Base-by-base conservation (phyloP, 1,284 basidiomycete species). In the Xanthoconium separans region DNA sequence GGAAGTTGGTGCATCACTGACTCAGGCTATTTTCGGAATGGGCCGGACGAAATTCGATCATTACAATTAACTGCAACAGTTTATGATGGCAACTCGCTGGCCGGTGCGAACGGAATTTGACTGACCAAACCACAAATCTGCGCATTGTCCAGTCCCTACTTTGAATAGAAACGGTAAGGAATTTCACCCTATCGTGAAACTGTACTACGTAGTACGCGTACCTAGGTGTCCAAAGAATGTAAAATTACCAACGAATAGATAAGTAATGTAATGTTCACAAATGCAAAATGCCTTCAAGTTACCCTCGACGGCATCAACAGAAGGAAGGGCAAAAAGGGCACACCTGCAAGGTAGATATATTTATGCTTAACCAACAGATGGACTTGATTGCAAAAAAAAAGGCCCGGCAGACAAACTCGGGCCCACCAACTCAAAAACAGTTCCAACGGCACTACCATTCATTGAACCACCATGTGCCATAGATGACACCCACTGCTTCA, bases 381-480 rank as follows among this genome's bases (percentile, higher is more conserved):
- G 15, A 42, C 34, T 34, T 8, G 18, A 7, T 2, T 27, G 27
- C 33, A n/a, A n/a, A 27, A 27, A 27, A 27, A 27, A 27, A 27
- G 7, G 6, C 24, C n/a, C 33, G 2, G 18, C 24, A 30, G 33
- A 37, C n/a, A n/a, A 37, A n/a, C 36, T 22, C 39, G 4, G 50
- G 9, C 8, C 16, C 20, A 31, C 36, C 1, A 10, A 36, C 34
- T 16, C 13, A 22, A 1, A 44, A 36, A 31, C 16, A 37, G 36
- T 6, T 11, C 10, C 8, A 42, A 10, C 33, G 29, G 29, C 30
- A 29, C 11, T 27, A 1, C 34, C 12, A 42, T 2, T 73, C 71
- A 47, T 70, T 70, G 70, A 77, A 83, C 58, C 55, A 69, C 88
- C 87, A 91, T 16, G 68, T 63, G 51, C 82, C 83, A 44, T 70